Conservation (phyloP, 2,329 filamentous ascomycete species). For the Fusarium secorum region DNA sequence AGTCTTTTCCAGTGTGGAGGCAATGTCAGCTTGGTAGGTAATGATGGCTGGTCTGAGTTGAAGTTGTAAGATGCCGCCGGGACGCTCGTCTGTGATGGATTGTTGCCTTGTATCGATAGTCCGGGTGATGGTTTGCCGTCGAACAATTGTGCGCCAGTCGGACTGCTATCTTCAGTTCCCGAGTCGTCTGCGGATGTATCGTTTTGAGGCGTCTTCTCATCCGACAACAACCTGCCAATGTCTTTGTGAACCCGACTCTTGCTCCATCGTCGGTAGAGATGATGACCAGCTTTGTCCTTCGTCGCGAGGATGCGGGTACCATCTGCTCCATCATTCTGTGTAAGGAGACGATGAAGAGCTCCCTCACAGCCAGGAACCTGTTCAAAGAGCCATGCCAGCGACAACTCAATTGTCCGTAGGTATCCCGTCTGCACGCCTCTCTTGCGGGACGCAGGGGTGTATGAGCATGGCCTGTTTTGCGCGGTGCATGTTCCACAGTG, state of each 20-base stretch:
- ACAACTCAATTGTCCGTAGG: conserved; percentile 75
- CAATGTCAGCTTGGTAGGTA: conserved; percentile 47
- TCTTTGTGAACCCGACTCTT: conserved; percentile 68
- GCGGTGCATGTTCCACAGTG: conserved; percentile 71
- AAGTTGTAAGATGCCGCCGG: conserved; percentile 9
- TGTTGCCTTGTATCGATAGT: conserved; percentile 25
- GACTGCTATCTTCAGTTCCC: conserved; percentile 43
- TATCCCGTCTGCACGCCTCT: conserved; percentile 83
- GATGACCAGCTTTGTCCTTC: conserved; percentile 62
- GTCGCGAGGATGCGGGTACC: conserved; percentile 56
- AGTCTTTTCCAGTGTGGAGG: conserved; percentile 66
- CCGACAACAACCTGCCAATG: conserved; percentile 68
- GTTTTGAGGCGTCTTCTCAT: conserved; percentile 45
- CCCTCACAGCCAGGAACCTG: conserved; percentile 67
- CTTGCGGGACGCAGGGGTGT: conserved; percentile 77
- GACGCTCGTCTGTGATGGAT: conserved; percentile 10
- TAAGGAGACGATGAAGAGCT: conserved; percentile 63
- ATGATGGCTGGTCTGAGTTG: not conserved
- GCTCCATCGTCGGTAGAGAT: conserved; percentile 68
- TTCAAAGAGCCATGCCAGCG: conserved; percentile 72
- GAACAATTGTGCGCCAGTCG: conserved; percentile 25
- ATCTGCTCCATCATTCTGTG: conserved; percentile 52
- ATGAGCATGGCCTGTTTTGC: conserved; percentile 72
- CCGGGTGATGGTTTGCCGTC: conserved; percentile 32
- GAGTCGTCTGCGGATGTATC: conserved; percentile 49